Conservation (phyloP, 208 protist genomes). For the Acanthamoeba lenticulata region DNA sequence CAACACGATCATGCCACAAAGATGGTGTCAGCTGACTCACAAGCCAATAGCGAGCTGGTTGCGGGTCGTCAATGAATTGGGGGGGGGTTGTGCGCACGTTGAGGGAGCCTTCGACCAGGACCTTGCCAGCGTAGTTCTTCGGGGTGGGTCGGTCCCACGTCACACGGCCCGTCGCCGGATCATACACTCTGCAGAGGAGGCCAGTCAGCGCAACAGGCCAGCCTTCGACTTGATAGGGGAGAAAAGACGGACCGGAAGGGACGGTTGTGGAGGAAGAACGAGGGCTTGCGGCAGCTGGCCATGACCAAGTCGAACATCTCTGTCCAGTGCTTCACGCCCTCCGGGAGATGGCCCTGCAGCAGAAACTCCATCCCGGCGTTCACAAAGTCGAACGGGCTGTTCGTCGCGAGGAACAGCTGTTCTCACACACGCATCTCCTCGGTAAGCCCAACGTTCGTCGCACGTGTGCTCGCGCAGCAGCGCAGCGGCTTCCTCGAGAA, state of each 20-base stretch:
- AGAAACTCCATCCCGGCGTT: conserved; percentile 74
- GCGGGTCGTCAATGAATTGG: too few relatives aligned
- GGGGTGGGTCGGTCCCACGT: conserved; percentile 24
- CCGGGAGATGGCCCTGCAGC: conserved; percentile 41
- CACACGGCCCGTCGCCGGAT: background rate
- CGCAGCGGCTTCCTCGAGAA: too few relatives aligned
- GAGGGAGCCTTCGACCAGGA: conserved; percentile 32
- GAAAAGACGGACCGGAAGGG: conserved; percentile 70
- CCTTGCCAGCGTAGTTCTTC: background rate
- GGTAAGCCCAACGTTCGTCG: too few relatives aligned
- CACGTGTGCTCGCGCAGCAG: too few relatives aligned
- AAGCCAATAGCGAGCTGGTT: too few relatives aligned
- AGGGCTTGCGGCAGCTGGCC: conserved; percentile 71
- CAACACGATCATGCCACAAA: too few relatives aligned
- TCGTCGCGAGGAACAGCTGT: conserved; percentile 77
- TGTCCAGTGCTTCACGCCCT: conserved; percentile 68
- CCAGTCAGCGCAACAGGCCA: background rate
- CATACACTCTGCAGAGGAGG: background rate
- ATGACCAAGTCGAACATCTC: conserved; percentile 77
- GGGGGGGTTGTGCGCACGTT: background rate
- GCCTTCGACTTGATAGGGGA: background rate
- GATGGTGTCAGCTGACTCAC: too few relatives aligned
- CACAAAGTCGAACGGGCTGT: conserved; percentile 74
- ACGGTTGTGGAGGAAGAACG: conserved; percentile 74
- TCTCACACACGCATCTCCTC: too few relatives aligned